Conservation (phyloP, 768 basidiomycete species). For the Termitomyces bulborhizus region DNA sequence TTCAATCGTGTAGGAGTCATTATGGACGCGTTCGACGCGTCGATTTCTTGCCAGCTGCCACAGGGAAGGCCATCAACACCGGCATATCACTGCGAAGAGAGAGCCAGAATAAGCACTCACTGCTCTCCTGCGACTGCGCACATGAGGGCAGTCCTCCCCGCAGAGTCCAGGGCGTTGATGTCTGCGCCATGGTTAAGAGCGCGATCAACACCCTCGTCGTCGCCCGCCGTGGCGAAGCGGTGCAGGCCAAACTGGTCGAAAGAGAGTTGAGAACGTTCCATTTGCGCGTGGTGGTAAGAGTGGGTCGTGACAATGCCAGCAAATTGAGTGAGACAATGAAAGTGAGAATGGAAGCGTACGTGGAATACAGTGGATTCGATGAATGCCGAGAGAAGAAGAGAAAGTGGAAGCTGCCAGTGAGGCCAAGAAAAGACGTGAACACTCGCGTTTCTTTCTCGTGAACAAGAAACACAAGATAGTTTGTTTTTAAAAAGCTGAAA, state of each 20-base stretch:
- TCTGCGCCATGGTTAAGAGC: conserved; percentile 59
- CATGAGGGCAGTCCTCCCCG: conserved; percentile 59
- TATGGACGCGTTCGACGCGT: conserved; percentile 68
- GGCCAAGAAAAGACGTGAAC: conserved; percentile 7
- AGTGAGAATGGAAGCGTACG: conserved; percentile 7
- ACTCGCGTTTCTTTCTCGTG: conserved; percentile 1
- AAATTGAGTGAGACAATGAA: conserved; percentile 6
- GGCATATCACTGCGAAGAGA: conserved; percentile 1
- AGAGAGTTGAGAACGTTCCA: conserved; percentile 22
- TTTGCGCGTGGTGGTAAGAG: conserved; percentile 7
- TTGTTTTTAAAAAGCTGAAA: conserved; percentile 10
- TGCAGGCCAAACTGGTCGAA: conserved; percentile 40
- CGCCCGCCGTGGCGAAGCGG: conserved; percentile 50
- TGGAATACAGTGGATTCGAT: conserved; percentile 6
- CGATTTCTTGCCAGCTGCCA: conserved; percentile 58
- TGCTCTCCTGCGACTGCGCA: conserved; percentile 69
- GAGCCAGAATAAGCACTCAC: conserved; percentile 30
- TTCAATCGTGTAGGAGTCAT: conserved; percentile 51
- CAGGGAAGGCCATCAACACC: conserved; percentile 1
- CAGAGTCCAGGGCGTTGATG: conserved; percentile 57
- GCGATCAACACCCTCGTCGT: conserved; percentile 43
- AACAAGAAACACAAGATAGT: neutral
- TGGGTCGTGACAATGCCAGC: conserved; percentile 8
- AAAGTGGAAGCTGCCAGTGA: conserved; percentile 7
- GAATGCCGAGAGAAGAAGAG: conserved; percentile 4